These are phyloP conservation scores for Pythium scleroteichum DNA, from an alignment of 352 stramenopile genomes.

Conservation along the genomic window DNA sequence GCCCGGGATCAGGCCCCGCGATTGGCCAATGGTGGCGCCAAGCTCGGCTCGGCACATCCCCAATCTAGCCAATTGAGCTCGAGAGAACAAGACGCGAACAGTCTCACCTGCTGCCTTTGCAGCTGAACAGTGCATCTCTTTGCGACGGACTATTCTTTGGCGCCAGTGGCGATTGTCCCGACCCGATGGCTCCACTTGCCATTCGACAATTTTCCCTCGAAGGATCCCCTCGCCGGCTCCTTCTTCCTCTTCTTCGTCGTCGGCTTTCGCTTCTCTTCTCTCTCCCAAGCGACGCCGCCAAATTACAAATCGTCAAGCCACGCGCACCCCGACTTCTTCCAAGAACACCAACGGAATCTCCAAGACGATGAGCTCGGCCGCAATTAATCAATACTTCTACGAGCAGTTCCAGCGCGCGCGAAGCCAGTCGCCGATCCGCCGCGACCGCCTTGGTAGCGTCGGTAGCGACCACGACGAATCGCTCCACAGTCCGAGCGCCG, in stretches of 20 bases:
- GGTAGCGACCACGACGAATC: conserved; percentile 18
- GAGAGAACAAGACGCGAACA: not conserved
- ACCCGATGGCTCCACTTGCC: not conserved
- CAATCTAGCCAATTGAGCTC: not conserved
- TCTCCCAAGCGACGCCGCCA: conserved; percentile 8
- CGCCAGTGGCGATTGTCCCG: not conserved
- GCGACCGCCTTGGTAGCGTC: conserved; percentile 12
- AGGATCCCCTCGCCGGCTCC: not conserved
- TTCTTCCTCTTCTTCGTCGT: not conserved
- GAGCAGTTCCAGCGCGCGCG: conserved; percentile 28
- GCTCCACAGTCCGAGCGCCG: conserved; percentile 1
- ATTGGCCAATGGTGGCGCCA: not conserved
- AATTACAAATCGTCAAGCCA: conserved; percentile 10
- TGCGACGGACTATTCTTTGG: conserved; percentile 1
- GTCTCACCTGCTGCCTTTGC: conserved; percentile 1
- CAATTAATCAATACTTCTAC: conserved; percentile 32
- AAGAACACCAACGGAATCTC: not conserved
- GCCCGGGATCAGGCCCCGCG: not conserved
- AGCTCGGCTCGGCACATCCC: not conserved
- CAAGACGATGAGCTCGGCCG: conserved; percentile 25
- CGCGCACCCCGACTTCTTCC: not conserved
- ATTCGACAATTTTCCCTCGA: conserved; percentile 19
- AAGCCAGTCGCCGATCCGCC: conserved; percentile 16
- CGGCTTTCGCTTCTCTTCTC: too few species aligned
- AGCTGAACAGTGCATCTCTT: conserved; percentile 21